Base-by-base conservation (phyloP, 495 filamentous ascomycete species). In the Talaromyces wortmannii region DNA sequence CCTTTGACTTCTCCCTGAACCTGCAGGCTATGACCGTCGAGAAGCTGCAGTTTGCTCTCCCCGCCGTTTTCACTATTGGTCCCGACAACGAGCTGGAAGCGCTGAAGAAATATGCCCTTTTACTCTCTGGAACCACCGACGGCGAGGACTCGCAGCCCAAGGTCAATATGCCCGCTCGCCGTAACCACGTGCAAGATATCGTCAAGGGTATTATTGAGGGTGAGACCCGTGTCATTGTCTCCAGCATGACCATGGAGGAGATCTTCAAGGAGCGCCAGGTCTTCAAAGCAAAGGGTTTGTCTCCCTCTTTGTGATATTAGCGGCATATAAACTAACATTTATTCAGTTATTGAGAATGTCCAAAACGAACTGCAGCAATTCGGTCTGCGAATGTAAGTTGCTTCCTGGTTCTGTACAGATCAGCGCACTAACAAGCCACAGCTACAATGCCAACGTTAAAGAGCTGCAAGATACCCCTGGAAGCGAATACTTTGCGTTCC, bases 181-280 rank as follows among this genome's bases (percentile, higher is more conserved):
- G 73, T 12, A 77, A 78, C 49, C 86, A 91, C 67, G 84, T 91
- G 32, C 86, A 91, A 65, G 85, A 88, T 63, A 94, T 92, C 55
- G 86, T 92, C 57, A 91, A 89, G 71, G 89, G 89, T 55, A 89
- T 94, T 68, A 92, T 94, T 62, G 88, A 92, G 67, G 89, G 89
- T 49, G 89, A 94, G 66, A 90, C 87, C 7, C 79, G 89, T 47
- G 84, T 86, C 23, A 79, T 91, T 48, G 87, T 94, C 32, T 85
- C 81, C 4, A 81, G 77, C 55, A 90, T 91, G 87, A 89, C 88
- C 11, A 90, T 92, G 87, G 89, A 92, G 63, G 89, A 91, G 70
- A 85, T 94, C 45, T 91, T 90, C 67, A 86, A 84, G 50, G 84
- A 88, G 68, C 77, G 89, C n/a, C 84, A 89, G 61, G 72, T 85